A percentile compares a stretch with the other conserved stretches of the same genome.
These are phyloP conservation scores for Rhizopus microsporus DNA, from an alignment of 371 early-diverging fungal species.

Conservation along the genomic window DNA sequence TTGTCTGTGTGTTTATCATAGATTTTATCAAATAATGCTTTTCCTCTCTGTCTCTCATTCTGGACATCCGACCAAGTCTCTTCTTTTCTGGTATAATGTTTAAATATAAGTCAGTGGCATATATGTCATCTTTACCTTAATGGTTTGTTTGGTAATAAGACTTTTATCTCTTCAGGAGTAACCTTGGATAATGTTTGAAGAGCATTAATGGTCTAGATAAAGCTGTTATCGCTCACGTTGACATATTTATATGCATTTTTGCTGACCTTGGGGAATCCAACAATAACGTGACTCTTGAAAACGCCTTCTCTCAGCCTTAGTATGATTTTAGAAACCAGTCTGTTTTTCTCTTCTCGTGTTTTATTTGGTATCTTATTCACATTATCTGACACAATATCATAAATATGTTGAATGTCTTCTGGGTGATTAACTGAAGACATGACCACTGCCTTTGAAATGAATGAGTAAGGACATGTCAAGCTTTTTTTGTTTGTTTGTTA, in stretches of 20 bases:
- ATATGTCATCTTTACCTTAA: conserved; percentile 11
- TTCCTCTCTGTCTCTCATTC: conserved; percentile 61
- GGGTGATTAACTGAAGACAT: conserved; percentile 39
- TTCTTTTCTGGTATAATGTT: conserved; percentile 19
- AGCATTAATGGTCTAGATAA: conserved; percentile 36
- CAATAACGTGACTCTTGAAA: conserved; percentile 34
- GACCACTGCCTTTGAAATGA: conserved; percentile 26
- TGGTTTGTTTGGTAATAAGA: conserved; percentile 19
- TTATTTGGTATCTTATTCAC: conserved; percentile 9
- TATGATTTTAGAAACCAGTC: conserved; percentile 17
- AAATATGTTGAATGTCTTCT: conserved; percentile 33
- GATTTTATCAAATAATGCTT: conserved; percentile 29
- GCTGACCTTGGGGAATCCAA: conserved; percentile 17
- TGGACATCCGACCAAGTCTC: conserved; percentile 80
- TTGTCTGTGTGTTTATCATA: conserved; percentile 36
- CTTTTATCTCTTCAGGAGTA: conserved; percentile 25
- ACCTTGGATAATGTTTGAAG: conserved; percentile 26
- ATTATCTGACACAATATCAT: conserved; percentile 15
- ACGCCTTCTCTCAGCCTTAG: conserved; percentile 39
- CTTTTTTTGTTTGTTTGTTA: background rate
- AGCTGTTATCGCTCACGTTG: no score
- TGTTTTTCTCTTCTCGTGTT: conserved; percentile 7
- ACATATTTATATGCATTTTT: conserved; percentile 1
- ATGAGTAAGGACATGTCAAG: no score
- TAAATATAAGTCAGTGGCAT: background rate